These are phyloP conservation scores for Shiraia sp. DNA, from an alignment of 2,329 filamentous ascomycete species.

Conservation along the genomic window DNA sequence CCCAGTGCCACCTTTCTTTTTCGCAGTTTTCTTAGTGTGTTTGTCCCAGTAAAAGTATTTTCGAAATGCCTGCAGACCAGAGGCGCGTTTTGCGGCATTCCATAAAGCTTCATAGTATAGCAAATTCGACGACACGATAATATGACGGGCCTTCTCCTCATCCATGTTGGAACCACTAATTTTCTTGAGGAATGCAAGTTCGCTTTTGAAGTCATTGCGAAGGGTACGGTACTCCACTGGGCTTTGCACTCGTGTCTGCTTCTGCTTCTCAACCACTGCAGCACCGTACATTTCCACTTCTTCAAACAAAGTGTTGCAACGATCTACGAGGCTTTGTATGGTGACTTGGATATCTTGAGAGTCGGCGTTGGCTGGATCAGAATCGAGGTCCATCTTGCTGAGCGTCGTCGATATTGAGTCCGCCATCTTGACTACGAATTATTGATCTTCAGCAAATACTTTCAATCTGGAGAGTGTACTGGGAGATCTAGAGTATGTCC, in stretches of 20 bases:
- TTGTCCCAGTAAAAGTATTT: slow-evolving; percentile 43
- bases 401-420: slow-evolving; percentile 16
- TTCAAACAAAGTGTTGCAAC: slow-evolving; percentile 43
- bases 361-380: slow-evolving; percentile 4
- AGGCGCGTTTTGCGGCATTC: slow-evolving; percentile 62
- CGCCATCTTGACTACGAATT: slow-evolving; percentile 11
- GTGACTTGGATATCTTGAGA: slow-evolving; percentile 25
- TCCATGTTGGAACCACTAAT: slow-evolving; percentile 26
- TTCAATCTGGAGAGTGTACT: not conserved
- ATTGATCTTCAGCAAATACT: not conserved
- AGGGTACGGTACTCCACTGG: slow-evolving; percentile 41
- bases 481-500: too few relatives aligned
- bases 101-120: slow-evolving; percentile 68
- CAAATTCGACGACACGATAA: slow-evolving; percentile 67
- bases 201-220: slow-evolving; percentile 41
- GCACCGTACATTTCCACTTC: slow-evolving; percentile 49
- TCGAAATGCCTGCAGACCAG: slow-evolving; percentile 59
- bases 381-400: slow-evolving; percentile 12
- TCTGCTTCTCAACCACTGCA: slow-evolving; percentile 37
- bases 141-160: slow-evolving; percentile 51
- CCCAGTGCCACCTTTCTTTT: slow-evolving; percentile 42
- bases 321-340: slow-evolving; percentile 39
- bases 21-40: slow-evolving; percentile 24
- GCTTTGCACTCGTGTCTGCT: slow-evolving; percentile 38
- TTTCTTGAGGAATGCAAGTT: slow-evolving; percentile 39